Conservation (phyloP, 345 rosid genomes). For the Populus ilicifolia region DNA sequence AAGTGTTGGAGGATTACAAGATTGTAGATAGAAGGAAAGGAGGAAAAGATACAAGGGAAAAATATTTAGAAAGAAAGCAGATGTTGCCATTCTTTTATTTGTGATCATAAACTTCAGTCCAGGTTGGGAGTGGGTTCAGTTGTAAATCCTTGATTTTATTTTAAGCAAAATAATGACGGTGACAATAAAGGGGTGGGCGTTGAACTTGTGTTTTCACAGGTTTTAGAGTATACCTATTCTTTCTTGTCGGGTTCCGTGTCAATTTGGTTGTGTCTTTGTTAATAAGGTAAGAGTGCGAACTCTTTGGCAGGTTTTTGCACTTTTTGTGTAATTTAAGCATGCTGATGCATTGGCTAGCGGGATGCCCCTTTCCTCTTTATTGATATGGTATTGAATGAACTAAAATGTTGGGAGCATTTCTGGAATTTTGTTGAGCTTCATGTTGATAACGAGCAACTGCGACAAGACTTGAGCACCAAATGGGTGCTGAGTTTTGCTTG, state of each 20-base stretch:
- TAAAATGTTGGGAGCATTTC: background rate
- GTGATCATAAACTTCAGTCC: slow-evolving; percentile 17
- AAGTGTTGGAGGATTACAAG: slow-evolving; percentile 14
- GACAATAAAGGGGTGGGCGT: background rate
- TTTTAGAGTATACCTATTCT: background rate
- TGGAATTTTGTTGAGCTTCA: background rate
- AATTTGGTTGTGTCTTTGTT: slow-evolving; percentile 2
- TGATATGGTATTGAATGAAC: background rate
- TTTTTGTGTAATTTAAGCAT: background rate
- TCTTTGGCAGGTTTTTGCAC: background rate
- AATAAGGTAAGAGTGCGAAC: background rate
- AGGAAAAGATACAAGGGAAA: slow-evolving; percentile 8
- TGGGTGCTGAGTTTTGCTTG: background rate
- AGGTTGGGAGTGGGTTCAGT: slow-evolving; percentile 7
- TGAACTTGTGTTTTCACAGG: background rate
- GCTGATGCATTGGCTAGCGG: background rate
- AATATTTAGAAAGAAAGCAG: slow-evolving; percentile 20
- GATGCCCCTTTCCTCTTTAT: background rate
- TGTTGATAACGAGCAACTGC: too few species aligned
- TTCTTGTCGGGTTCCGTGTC: background rate
- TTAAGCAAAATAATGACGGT: slow-evolving; percentile 21
- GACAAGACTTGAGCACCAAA: background rate
- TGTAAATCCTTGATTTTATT: slow-evolving; percentile 32
- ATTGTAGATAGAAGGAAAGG: slow-evolving; percentile 30
- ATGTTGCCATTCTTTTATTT: slow-evolving; percentile 32